Evolutionary conservation across 2,329 filamentous ascomycete genomes (phyloP).

Genomic region (Aspergillus luchuensis): DNA sequence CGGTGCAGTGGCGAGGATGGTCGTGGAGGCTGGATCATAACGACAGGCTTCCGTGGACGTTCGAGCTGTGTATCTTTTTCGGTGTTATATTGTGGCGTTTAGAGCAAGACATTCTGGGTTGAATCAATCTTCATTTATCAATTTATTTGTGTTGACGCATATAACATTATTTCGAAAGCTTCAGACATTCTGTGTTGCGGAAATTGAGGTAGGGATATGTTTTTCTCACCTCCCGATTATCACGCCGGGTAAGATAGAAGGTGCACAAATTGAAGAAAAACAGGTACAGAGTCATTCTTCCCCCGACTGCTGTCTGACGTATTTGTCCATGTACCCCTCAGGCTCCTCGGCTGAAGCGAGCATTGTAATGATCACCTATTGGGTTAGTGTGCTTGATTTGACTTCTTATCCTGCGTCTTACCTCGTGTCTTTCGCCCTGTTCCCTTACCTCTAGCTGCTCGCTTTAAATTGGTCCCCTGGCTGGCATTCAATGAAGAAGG

Average conservation of each 20-base stretch:
- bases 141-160: slow-evolving; percentile 1
- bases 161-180: neutral
- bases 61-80: slow-evolving; percentile 21
- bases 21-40: neutral
- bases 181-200: neutral
- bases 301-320: neutral
- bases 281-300: too few relatives aligned
- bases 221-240: too few relatives aligned
- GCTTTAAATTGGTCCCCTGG: slow-evolving; percentile 11
- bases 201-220: neutral
- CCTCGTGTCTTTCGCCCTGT: slow-evolving; percentile 31
- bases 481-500: slow-evolving; percentile 18
- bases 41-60: slow-evolving; percentile 6
- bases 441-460: slow-evolving; percentile 11
- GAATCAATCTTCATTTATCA: slow-evolving; percentile 24
- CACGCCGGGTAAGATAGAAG: neutral
- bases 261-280: neutral
- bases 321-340: neutral
- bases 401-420: slow-evolving; percentile 15
- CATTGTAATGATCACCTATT: slow-evolving; percentile 35
- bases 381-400: slow-evolving; percentile 15
- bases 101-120: slow-evolving; percentile 28
- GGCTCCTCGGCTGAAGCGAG: slow-evolving; percentile 31
- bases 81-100: slow-evolving; percentile 30
- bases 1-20: slow-evolving; percentile 15